Percentiles rank a stretch among this genome's conserved stretches.
These are phyloP conservation scores for Colletotrichum lindemuthianum DNA, from an alignment of 2,329 filamentous ascomycete species.

Conservation along the genomic window DNA sequence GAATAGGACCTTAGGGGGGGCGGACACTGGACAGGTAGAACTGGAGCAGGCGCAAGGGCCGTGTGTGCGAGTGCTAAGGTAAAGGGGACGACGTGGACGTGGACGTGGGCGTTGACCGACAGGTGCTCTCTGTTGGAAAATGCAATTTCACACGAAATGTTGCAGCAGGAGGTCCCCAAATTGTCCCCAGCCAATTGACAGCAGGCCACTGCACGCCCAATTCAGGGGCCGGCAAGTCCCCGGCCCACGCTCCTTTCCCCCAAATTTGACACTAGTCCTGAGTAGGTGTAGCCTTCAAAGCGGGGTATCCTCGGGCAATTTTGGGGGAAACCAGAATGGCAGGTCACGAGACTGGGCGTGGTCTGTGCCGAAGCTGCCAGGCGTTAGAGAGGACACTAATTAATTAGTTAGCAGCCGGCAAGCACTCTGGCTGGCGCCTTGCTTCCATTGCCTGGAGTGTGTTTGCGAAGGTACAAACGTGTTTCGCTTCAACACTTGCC, in stretches of 20 bases:
- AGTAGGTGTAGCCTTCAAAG: neutral
- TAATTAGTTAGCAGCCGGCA: neutral
- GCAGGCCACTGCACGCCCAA: conserved; percentile 34
- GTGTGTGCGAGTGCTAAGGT: conserved; percentile 19
- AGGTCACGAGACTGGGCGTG: conserved; percentile 35
- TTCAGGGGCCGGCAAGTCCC: conserved; percentile 37
- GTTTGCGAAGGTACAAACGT: conserved; percentile 18
- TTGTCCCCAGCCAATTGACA: conserved; percentile 37
- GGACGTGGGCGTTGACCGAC: conserved; percentile 35
- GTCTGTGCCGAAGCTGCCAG: conserved; percentile 23
- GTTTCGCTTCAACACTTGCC: conserved; percentile 9
- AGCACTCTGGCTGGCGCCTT: conserved; percentile 1
- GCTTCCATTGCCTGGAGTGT: neutral
- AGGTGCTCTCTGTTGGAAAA: conserved; percentile 39
- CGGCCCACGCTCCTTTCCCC: conserved; percentile 35
- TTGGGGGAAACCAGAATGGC: conserved; percentile 20
- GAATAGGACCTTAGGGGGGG: conserved; percentile 25
- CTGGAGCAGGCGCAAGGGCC: no score
- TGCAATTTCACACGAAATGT: conserved; percentile 53
- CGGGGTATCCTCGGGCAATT: conserved; percentile 33
- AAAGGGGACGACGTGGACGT: conserved; percentile 36
- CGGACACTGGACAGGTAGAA: conserved; percentile 33
- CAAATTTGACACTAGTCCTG: conserved; percentile 19
- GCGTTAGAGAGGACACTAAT: no score
- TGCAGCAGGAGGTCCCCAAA: conserved; percentile 41